Conservation (phyloP, 108 stramenopile genomes). For the Fistulifera solaris region DNA sequence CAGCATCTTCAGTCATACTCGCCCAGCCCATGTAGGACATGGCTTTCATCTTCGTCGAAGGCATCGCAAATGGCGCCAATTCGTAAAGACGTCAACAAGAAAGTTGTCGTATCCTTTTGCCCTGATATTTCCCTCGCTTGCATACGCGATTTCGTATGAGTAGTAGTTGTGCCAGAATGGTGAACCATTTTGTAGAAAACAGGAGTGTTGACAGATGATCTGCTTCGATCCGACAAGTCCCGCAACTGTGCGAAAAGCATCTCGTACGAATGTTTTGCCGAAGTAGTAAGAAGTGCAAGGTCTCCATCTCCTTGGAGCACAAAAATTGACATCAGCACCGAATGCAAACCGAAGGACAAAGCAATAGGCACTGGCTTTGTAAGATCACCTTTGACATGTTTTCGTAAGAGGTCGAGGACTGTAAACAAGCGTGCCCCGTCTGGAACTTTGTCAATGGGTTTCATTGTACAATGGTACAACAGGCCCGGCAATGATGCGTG, state of each 20-base stretch:
- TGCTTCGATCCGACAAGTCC: not conserved
- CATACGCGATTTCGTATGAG: too few species aligned
- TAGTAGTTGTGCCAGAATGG: too few species aligned
- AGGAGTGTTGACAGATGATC: not conserved
- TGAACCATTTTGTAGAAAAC: too few species aligned
- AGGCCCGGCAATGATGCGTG: not conserved
- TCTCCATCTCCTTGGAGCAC: conserved; percentile 9
- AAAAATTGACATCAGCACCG: conserved; percentile 8
- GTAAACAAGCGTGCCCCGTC: not conserved
- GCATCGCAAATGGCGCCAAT: too few species aligned
- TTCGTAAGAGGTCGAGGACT: not conserved
- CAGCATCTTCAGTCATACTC: too few species aligned
- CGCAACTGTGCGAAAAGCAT: conserved; percentile 5
- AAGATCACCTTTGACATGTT: not conserved
- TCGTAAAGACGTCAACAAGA: too few species aligned
- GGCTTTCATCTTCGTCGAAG: too few species aligned
- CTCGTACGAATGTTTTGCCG: not conserved
- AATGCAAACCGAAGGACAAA: conserved; percentile 9
- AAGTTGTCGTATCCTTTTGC: too few species aligned
- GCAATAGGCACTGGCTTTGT: conserved; percentile 4
- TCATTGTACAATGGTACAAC: not conserved
- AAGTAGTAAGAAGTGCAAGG: not conserved
- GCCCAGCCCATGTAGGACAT: too few species aligned
- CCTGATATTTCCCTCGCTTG: too few species aligned
- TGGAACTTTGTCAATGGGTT: not conserved